These are phyloP conservation scores for Biscogniauxia sp. DNA, from an alignment of 2,329 filamentous ascomycete species.

Conservation along the genomic window DNA sequence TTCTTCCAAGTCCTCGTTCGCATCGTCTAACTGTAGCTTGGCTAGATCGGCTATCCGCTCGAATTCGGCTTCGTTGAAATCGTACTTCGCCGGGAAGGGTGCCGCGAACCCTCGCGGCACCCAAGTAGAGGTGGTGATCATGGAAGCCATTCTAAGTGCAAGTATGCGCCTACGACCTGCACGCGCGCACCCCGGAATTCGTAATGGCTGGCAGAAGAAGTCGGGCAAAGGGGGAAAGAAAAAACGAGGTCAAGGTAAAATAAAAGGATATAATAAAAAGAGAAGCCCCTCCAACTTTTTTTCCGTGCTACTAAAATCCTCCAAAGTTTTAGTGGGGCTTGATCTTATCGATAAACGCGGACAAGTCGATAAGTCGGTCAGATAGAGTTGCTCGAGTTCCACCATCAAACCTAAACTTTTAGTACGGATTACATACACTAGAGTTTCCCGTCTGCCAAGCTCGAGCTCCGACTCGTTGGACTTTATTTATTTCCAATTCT, in stretches of 20 bases:
- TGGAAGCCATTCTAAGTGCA: constrained; percentile 50
- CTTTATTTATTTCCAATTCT: background rate
- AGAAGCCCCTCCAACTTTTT: constrained; percentile 29
- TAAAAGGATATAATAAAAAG: background rate
- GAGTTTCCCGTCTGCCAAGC: background rate
- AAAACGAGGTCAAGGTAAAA: background rate
- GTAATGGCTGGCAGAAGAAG: too few species aligned
- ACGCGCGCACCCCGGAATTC: background rate
- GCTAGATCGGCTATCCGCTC: constrained; percentile 72
- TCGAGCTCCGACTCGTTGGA: background rate
- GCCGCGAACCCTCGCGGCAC: constrained; percentile 75
- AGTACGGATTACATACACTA: too few species aligned
- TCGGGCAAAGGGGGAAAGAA: too few species aligned
- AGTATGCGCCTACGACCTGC: background rate
- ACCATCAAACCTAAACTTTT: background rate
- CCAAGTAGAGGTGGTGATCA: constrained; percentile 76
- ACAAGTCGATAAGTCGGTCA: background rate
- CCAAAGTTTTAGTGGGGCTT: constrained; percentile 28
- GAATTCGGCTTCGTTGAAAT: constrained; percentile 73
- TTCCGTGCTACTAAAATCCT: constrained; percentile 11
- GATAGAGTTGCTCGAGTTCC: too few species aligned
- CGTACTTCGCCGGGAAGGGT: constrained; percentile 71
- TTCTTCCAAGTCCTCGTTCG: constrained; percentile 78
- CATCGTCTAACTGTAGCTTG: constrained; percentile 83
- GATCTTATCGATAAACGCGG: constrained; percentile 17